Evolutionary conservation across 805 yeast species (phyloP).

Genomic region (Gaillardinia entomophila): DNA sequence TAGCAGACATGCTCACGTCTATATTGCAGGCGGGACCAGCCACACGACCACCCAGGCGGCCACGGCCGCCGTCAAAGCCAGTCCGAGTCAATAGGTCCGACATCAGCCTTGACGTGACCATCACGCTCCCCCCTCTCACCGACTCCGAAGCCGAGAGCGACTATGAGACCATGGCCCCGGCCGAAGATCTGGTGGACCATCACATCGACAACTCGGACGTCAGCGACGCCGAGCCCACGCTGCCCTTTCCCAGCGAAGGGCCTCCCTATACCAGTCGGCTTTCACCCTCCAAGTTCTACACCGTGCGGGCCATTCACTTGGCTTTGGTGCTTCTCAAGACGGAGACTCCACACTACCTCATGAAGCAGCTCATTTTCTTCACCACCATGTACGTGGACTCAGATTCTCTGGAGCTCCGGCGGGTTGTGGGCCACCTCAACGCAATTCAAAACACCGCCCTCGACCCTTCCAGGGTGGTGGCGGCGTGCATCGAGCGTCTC

Average conservation of each 20-base stretch:
- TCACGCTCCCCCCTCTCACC: background rate
- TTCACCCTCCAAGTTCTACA: slow-evolving; percentile 6
- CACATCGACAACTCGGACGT: slow-evolving; percentile 14
- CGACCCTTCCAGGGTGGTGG: slow-evolving; percentile 9
- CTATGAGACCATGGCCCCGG: background rate
- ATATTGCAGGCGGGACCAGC: background rate
- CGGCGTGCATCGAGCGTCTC: slow-evolving; percentile 19
- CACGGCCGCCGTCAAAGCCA: too few species aligned
- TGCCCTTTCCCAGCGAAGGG: slow-evolving; percentile 4
- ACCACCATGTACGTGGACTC: slow-evolving; percentile 12
- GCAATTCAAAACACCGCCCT: slow-evolving; percentile 13
- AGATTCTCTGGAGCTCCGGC: slow-evolving; percentile 8
- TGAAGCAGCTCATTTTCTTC: slow-evolving; percentile 19
- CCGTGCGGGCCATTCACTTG: slow-evolving; percentile 10
- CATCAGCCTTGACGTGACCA: background rate
- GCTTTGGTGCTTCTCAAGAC: slow-evolving; percentile 18
- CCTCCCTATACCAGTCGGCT: background rate
- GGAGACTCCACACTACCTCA: slow-evolving; percentile 20
- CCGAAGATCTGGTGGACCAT: too few species aligned
- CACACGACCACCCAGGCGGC: too few species aligned
- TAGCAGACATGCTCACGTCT: slow-evolving; percentile 9
- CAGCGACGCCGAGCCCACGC: slow-evolving; percentile 16
- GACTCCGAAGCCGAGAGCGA: background rate
- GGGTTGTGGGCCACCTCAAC: slow-evolving; percentile 13
- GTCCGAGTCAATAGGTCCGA: too few species aligned